Conservation (phyloP, 139 green algal species). For the Mesostigma viride region DNA sequence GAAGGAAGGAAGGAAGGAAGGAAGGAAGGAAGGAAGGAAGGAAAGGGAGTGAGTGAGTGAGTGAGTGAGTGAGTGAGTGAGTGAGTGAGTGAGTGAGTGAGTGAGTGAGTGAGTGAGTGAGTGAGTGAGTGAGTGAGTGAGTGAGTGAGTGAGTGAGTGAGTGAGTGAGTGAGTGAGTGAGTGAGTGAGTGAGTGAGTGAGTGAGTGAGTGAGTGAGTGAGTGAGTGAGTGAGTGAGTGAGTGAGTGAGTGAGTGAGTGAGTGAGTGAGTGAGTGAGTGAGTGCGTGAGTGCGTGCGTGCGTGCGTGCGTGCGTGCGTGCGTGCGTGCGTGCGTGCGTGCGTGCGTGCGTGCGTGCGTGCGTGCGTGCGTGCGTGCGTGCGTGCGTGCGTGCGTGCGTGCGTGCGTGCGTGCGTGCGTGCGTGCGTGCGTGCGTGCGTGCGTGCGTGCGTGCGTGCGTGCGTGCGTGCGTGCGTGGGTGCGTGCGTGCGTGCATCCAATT, state of each 20-base stretch:
- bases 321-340: not conserved
- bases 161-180: not conserved
- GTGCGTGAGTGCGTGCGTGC: too few species aligned
- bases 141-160: not conserved
- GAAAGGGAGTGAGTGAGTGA: too few species aligned
- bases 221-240: not conserved
- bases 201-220: not conserved
- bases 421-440: not conserved
- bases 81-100: slow-evolving; percentile 1
- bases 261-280: too few species aligned
- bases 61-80: not conserved
- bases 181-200: not conserved
- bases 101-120: not conserved
- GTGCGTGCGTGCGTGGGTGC: not conserved
- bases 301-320: not conserved
- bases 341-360: not conserved
- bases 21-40: too few species aligned
- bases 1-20: too few species aligned
- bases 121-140: not conserved
- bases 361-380: not conserved
- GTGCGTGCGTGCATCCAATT: too few species aligned
- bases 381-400: not conserved
- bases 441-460: not conserved
- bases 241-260: not conserved
- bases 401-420: not conserved